Evolutionary conservation across 768 basidiomycete genomes (phyloP).

Genomic region (Mycena olivaceomarginata): DNA sequence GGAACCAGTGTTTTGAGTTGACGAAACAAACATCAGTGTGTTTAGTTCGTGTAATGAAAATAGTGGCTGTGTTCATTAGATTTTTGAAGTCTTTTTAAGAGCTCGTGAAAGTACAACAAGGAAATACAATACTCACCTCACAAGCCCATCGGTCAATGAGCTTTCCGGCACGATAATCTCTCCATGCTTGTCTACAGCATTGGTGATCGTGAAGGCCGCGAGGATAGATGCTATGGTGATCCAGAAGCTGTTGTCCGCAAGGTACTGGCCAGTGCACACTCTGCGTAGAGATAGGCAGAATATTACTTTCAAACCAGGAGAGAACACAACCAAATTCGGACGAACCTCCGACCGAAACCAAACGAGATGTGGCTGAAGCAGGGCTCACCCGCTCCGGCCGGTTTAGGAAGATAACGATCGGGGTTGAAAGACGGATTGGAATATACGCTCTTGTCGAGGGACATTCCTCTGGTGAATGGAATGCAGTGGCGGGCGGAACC

Average conservation of each 20-base stretch:
- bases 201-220: conserved; percentile 9
- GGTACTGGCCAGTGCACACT: conserved; percentile 9
- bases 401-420: neutral
- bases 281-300: neutral
- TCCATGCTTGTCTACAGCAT: conserved; percentile 6
- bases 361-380: neutral
- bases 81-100: no score
- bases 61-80: no score
- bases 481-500: neutral
- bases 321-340: neutral
- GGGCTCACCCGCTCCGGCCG: conserved; percentile 7
- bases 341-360: conserved; percentile 14
- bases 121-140: neutral
- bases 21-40: no score
- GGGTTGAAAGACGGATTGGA: neutral
- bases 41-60: no score
- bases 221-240: conserved; percentile 12
- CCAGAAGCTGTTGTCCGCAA: neutral
- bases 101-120: neutral
- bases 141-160: neutral
- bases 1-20: no score
- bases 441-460: neutral
- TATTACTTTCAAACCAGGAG: neutral
- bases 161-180: neutral
- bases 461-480: conserved; percentile 8